Base-by-base conservation (phyloP, 2,329 filamentous ascomycete species). In the Ceratocystiopsis minuta region DNA sequence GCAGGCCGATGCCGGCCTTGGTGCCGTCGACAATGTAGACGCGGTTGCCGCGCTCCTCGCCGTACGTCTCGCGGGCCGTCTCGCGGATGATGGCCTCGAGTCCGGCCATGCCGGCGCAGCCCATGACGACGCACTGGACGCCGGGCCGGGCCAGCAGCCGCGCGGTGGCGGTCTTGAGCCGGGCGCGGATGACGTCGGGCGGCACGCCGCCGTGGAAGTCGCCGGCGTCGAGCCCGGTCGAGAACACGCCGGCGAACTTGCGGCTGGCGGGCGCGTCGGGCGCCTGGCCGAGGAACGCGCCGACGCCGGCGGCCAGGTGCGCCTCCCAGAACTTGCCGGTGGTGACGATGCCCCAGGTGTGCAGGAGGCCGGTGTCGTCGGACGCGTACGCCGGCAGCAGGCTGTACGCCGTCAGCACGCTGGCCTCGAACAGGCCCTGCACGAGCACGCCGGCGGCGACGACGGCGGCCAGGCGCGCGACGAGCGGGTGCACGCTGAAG, bases 21-120 rank as follows among this genome's bases (percentile, higher is more conserved):
- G 87, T 78, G 0, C 85, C 86, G 57, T 95, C 87, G 6, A 95
- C 64, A 46, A 95, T 75, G 52, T 70, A 71, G 4, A 92, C 54
- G 2, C 61, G 42, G 63, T 80, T 31, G 34, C 44, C 46, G 37
- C 66, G 64, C 12, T 67, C 60, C n/a, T 66, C 57, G 1, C 80
- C 80, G 43, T 79, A 66, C 39, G 72, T 65, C 44, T 80, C 74
- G 0, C 70, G 53, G 33, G 81, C 80, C 1, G 79, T 79, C 36
- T 71, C 67, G 32, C 78, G 69, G 34, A 95, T 85, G 45, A 78
- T 78, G 35, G 74, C 66, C 51, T 90, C 80, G 60, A 95, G 68
- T 0, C 86, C 87, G 1, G 79, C 78, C 87, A 95, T 94, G 0
- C 86, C 87, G 3, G 83, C 87, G 56, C 87, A 95, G 0, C 87